A percentile compares a stretch with the other conserved stretches of the same genome.
phyloP scores from a whole-genome alignment of 371 early-diverging fungal genomes.

The Choanephora cucurbitarum region DNA sequence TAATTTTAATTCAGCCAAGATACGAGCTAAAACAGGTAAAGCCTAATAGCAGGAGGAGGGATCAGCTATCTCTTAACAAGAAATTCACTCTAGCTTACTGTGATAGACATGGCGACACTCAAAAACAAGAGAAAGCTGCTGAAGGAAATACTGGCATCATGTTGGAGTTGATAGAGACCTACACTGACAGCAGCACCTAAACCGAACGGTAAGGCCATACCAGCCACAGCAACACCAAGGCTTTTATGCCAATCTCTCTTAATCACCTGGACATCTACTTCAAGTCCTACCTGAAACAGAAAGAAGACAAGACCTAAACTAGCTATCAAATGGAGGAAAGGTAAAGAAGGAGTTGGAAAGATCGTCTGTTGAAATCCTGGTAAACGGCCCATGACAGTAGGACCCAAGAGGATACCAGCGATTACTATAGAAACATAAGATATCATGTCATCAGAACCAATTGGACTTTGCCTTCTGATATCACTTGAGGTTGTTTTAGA shows the following conservation, averaged over 20 bases:
- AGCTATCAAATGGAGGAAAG: conserved; percentile 76
- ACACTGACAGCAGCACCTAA: conserved; percentile 72
- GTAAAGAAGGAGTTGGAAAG: conserved; percentile 66
- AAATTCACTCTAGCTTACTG: conserved; percentile 57
- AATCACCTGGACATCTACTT: conserved; percentile 65
- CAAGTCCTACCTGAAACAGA: conserved; percentile 87
- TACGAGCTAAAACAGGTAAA: conserved; percentile 92
- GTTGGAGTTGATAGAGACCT: conserved; percentile 61
- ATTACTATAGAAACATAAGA: conserved; percentile 49
- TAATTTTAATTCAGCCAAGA: conserved; percentile 84
- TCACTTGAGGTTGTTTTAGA: conserved; percentile 74
- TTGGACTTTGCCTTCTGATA: conserved; percentile 61
- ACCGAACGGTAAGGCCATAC: conserved; percentile 79
- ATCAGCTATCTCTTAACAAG: too few species aligned
- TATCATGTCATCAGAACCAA: too few species aligned
- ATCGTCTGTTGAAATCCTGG: conserved; percentile 62
- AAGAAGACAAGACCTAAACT: conserved; percentile 89
- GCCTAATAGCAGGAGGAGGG: too few species aligned
- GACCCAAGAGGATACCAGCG: conserved; percentile 79
- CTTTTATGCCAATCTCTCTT: conserved; percentile 47
- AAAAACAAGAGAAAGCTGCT: conserved; percentile 76
- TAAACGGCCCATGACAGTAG: conserved; percentile 76
- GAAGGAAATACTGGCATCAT: conserved; percentile 53
- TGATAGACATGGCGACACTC: conserved; percentile 91
- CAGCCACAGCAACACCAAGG: conserved; percentile 63